phyloP scores from a whole-genome alignment of 2,329 filamentous ascomycete genomes.

The Grosmannia huntii region DNA sequence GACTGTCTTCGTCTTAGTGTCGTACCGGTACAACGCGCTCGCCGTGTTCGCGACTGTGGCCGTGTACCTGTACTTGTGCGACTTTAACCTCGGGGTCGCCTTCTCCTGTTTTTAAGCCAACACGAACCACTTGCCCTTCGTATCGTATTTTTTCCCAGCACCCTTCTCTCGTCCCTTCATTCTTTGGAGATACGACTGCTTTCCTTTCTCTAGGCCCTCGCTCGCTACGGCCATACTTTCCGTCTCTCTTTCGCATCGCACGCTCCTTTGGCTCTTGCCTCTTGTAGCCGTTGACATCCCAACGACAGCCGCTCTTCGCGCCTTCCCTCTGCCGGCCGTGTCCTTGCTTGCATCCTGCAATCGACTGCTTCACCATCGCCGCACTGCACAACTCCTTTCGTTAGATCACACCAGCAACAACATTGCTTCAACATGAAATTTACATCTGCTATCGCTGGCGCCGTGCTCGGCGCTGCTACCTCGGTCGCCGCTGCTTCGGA shows the following conservation, averaged over 20 bases:
- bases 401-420: neutral
- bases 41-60: neutral
- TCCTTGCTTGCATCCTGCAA: neutral
- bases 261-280: neutral
- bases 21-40: neutral
- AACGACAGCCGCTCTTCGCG: neutral
- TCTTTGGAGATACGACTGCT: neutral
- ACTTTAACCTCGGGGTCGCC: neutral
- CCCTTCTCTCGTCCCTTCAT: neutral
- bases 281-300: neutral
- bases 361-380: neutral
- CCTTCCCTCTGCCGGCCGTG: neutral
- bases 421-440: slow-evolving; percentile 23
- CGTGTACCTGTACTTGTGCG: neutral
- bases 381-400: neutral
- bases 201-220: no score
- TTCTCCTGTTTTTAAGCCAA: neutral
- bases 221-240: no score
- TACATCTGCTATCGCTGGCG: slow-evolving; percentile 19
- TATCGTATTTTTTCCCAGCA: neutral
- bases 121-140: neutral
- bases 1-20: neutral
- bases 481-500: slow-evolving; percentile 3
- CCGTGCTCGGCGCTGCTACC: slow-evolving; percentile 19
- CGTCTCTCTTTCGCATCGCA: neutral